Base-by-base conservation (phyloP, 73 alveolate genomes). In the Urostyla sp. region DNA sequence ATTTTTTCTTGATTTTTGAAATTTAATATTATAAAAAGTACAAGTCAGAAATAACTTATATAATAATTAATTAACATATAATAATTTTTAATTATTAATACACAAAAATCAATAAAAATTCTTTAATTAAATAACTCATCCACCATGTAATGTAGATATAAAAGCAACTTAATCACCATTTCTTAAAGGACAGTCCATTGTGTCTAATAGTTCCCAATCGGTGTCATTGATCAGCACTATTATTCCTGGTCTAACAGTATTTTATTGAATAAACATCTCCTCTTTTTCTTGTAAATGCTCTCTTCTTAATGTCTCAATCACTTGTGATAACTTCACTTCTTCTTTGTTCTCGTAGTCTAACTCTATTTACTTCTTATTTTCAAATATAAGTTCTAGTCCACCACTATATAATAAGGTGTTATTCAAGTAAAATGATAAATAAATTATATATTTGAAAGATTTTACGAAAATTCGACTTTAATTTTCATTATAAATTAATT, bases 111-210 rank as follows among this genome's bases (percentile, higher is more conserved):
- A 50, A 8, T 50, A 7, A 50, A 10, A 8, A n/a, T n/a, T 50
- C 63, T n/a, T 10, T 10, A n/a, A 50, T 6, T n/a, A n/a, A 50
- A 8, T 24, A 27, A 5, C 5, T 90, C 87, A 95, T 4, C 99
- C 99, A 28, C 99, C 99, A 80, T 95, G 99, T 26, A 95, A 85
- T 24, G 99, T 95, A 0, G 98, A 91, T 56, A 95, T 95, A 37
- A 95, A 95, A 13, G 96, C 77, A 27, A 94, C 88, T 37, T 76
- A 50, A 75, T 95, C 98, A 36, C 84, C 80, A 55, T 94, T 87
- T 75, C 91, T 78, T 28, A 95, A 45, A 43, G 54, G 60, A 44
- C 92, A 90, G 52, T 84, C 87, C 37, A 60, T 90, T 36, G 94
- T 92, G 28, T 94, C 98, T 36, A 73, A 87, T 34, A 95, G 87